Conservation (phyloP, 306 rosid species). For the Geum urbanum region DNA sequence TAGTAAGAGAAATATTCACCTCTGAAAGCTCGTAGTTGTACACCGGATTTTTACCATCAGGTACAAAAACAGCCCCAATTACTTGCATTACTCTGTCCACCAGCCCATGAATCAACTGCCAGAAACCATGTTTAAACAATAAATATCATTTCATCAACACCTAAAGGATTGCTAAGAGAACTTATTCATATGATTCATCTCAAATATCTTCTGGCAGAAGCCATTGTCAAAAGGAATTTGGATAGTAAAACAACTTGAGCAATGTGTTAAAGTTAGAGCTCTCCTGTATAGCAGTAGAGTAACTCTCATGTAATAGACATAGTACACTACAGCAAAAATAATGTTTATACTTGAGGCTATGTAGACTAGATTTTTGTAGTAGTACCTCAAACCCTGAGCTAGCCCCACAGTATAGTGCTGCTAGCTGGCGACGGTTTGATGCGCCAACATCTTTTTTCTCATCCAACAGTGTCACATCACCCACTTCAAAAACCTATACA, state of each 20-base stretch:
- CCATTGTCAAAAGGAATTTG: neutral
- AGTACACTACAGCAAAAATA: neutral
- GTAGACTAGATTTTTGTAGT: neutral
- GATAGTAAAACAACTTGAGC: neutral
- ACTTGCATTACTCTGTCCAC: constrained; percentile 88
- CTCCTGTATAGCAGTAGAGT: neutral
- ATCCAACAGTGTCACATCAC: constrained; percentile 70
- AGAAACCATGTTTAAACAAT: neutral
- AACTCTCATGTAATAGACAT: neutral
- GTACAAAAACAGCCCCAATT: constrained; percentile 61
- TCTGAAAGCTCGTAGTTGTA: constrained; percentile 60
- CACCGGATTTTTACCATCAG: constrained; percentile 48
- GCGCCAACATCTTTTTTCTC: constrained; percentile 76
- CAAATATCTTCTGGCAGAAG: neutral
- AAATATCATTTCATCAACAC: neutral
- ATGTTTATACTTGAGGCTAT: constrained; percentile 5
- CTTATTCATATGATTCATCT: neutral
- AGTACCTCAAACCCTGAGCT: constrained; percentile 91
- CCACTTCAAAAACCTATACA: constrained; percentile 84
- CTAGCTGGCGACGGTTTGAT: constrained; percentile 67
- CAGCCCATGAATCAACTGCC: constrained; percentile 88
- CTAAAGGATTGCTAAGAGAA: neutral
- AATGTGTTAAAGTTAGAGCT: neutral
- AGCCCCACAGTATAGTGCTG: constrained; percentile 78
- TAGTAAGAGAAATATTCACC: constrained; percentile 40